phyloP scores from a whole-genome alignment of 208 protist genomes.

The Trypanosoma platydactyli region DNA sequence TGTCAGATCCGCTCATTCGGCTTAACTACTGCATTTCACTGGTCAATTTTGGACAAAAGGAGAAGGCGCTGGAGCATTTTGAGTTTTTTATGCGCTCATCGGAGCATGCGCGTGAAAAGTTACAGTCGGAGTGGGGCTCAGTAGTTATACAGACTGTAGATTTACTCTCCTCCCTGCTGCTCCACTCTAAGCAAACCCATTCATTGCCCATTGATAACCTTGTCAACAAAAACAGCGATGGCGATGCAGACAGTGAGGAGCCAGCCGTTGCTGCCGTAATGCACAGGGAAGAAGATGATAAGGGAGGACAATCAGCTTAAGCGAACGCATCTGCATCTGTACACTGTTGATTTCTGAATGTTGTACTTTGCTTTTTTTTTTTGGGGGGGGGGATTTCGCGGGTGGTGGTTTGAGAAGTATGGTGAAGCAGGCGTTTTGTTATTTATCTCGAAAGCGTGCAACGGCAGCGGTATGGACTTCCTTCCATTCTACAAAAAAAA shows the following conservation, averaged over 20 bases:
- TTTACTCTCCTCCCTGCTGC: constrained; percentile 6
- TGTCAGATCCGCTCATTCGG: constrained; percentile 78
- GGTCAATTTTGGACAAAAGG: constrained; percentile 49
- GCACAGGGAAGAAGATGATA: neutral
- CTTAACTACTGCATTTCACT: constrained; percentile 94
- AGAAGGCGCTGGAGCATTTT: constrained; percentile 52
- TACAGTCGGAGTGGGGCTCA: constrained; percentile 30
- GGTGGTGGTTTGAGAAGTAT: neutral
- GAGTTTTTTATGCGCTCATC: constrained; percentile 46
- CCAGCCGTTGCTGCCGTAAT: neutral
- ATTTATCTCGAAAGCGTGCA: too few species aligned
- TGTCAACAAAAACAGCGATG: neutral
- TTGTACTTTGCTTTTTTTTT: constrained; percentile 10
- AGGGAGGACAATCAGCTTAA: neutral
- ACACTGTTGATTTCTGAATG: neutral
- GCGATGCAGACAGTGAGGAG: neutral
- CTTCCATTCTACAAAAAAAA: too few species aligned
- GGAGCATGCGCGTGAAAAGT: constrained; percentile 29
- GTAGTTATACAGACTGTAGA: constrained; percentile 5
- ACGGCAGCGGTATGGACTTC: too few species aligned
- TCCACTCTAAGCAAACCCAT: neutral
- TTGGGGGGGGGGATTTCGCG: neutral
- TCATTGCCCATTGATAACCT: neutral
- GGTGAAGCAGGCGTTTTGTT: too few species aligned
- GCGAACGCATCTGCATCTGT: too few species aligned